These are phyloP conservation scores for Penicillium occitanis DNA, from an alignment of 2,329 filamentous ascomycete species.

Conservation along the genomic window DNA sequence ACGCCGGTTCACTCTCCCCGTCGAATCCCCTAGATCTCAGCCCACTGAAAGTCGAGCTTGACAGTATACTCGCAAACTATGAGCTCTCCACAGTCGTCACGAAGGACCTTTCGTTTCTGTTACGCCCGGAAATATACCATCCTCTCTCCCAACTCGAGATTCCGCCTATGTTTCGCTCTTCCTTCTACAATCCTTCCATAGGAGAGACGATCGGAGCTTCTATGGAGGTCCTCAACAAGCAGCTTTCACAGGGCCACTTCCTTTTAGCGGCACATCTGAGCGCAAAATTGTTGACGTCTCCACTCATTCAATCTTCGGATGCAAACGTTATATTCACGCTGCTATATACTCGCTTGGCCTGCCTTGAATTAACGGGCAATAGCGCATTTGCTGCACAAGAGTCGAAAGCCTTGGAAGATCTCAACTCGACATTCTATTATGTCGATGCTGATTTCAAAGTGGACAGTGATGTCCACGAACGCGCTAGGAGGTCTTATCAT, in stretches of 20 bases:
- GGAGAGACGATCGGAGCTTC: constrained; percentile 53
- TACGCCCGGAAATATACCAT: constrained; percentile 80
- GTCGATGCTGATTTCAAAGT: constrained; percentile 32
- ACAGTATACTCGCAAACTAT: constrained; percentile 31
- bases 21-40: constrained; percentile 37
- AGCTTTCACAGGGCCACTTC: constrained; percentile 74
- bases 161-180: constrained; percentile 66
- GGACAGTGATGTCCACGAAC: constrained; percentile 55
- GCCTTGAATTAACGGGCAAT: constrained; percentile 75
- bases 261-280: constrained; percentile 66
- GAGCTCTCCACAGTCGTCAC: constrained; percentile 45
- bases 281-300: constrained; percentile 44
- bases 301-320: constrained; percentile 50
- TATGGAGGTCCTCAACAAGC: constrained; percentile 55
- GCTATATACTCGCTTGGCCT: constrained; percentile 77
- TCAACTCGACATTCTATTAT: constrained; percentile 58
- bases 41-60: constrained; percentile 19
- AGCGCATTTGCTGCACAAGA: constrained; percentile 66
- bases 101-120: constrained; percentile 77
- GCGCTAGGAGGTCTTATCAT: constrained; percentile 64
- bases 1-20: constrained; percentile 31
- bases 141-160: constrained; percentile 65
- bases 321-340: constrained; percentile 69
- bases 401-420: constrained; percentile 61
- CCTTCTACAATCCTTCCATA: constrained; percentile 62